These are phyloP conservation scores for Coprinellus micaceus DNA, from an alignment of 768 basidiomycete genomes.

Conservation along the genomic window DNA sequence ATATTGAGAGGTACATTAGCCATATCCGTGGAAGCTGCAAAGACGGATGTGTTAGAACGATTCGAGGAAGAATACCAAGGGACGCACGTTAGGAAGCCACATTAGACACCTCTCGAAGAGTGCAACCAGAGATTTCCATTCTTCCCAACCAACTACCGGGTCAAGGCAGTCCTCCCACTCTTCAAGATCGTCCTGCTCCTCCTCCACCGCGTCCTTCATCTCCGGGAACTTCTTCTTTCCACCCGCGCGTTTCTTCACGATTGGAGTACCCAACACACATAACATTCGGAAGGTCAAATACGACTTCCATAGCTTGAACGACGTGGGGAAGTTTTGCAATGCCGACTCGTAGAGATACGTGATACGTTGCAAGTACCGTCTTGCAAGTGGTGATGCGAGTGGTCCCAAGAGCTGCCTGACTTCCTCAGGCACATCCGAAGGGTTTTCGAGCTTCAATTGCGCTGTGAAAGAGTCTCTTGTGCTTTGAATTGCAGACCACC, in stretches of 20 bases:
- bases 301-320: slow-evolving; percentile 94
- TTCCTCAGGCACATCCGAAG: slow-evolving; percentile 45
- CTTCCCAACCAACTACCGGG: slow-evolving; percentile 89
- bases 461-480: slow-evolving; percentile 63
- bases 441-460: slow-evolving; percentile 52
- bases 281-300: slow-evolving; percentile 82
- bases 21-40: slow-evolving; percentile 86
- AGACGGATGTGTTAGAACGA: slow-evolving; percentile 6
- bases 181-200: slow-evolving; percentile 74
- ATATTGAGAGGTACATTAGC: slow-evolving; percentile 88
- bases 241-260: slow-evolving; percentile 72
- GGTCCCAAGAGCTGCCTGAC: slow-evolving; percentile 67
- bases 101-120: slow-evolving; percentile 89
- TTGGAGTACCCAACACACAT: slow-evolving; percentile 78
- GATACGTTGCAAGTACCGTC: slow-evolving; percentile 76
- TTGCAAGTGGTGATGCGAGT: slow-evolving; percentile 66
- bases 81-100: slow-evolving; percentile 82
- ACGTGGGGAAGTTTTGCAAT: slow-evolving; percentile 78
- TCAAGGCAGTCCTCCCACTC: slow-evolving; percentile 87
- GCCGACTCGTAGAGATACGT: slow-evolving; percentile 95
- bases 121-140: slow-evolving; percentile 88
- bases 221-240: slow-evolving; percentile 90
- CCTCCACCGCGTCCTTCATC: slow-evolving; percentile 86
- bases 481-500: slow-evolving; percentile 84
- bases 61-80: slow-evolving; percentile 5